Evolutionary conservation across 352 stramenopile genomes (phyloP).

Genomic region (Globisporangium nodosum): DNA sequence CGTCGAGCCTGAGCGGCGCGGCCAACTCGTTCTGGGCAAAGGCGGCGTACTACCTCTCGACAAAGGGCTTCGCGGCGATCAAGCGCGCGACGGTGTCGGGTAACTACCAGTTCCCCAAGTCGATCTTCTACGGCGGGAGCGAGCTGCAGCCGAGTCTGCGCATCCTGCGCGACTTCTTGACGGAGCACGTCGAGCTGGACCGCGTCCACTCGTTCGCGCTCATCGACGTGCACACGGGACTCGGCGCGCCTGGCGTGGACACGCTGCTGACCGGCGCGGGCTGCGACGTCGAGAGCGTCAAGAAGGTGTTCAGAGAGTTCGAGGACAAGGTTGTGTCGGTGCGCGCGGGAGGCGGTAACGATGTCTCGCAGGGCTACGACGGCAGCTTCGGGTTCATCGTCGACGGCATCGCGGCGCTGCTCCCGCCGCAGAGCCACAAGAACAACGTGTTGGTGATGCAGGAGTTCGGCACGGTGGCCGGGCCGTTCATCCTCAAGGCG

Average conservation of each 20-base stretch:
- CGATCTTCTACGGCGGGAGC: conserved; percentile 85
- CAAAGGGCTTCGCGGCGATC: conserved; percentile 38
- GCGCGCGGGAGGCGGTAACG: conserved; percentile 13
- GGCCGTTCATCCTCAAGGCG: conserved; percentile 52
- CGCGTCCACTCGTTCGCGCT: conserved; percentile 44
- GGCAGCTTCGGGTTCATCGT: conserved; percentile 35
- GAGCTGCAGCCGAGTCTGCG: conserved; percentile 64
- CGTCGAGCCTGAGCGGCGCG: conserved; percentile 14
- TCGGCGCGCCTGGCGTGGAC: conserved; percentile 66
- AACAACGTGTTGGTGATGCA: conserved; percentile 26
- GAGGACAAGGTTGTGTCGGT: conserved; percentile 3
- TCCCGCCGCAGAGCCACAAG: conserved; percentile 6
- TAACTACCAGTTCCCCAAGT: conserved; percentile 85
- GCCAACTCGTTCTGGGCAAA: conserved; percentile 48
- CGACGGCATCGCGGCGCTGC: conserved; percentile 28
- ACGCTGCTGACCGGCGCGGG: conserved; percentile 37
- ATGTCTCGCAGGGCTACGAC: conserved; percentile 50
- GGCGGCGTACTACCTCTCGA: conserved; percentile 21
- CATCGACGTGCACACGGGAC: conserved; percentile 93
- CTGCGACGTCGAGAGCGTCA: not conserved
- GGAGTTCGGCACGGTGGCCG: conserved; percentile 67
- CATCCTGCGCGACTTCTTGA: conserved; percentile 60
- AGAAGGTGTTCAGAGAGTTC: conserved; percentile 21
- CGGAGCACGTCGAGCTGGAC: conserved; percentile 36
- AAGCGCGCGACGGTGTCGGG: conserved; percentile 85